Percentiles rank a stretch among this genome's conserved stretches.
phyloP scores from a whole-genome alignment of 148 eudicot genomes.

The Drosera capensis region DNA sequence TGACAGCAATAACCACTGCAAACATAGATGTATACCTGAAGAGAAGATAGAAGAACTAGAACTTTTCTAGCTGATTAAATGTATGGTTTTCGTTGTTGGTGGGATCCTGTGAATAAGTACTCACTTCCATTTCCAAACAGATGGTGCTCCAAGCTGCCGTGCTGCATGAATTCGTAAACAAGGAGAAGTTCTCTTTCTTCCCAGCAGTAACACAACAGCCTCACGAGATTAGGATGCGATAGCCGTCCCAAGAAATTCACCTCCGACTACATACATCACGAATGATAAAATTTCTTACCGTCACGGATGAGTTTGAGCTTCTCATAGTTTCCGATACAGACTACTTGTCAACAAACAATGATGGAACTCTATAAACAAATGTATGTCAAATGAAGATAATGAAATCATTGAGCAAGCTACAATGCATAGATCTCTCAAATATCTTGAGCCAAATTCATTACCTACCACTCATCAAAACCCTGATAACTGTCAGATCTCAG shows the following conservation, averaged over 20 bases:
- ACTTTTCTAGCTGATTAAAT: neutral
- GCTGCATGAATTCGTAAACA: slow-evolving; percentile 71
- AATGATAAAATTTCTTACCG: neutral
- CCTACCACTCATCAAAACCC: slow-evolving; percentile 89
- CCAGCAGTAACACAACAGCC: slow-evolving; percentile 64
- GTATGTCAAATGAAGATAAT: too few relatives aligned
- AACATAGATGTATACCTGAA: neutral
- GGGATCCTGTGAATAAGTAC: neutral
- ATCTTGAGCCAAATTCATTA: slow-evolving; percentile 3
- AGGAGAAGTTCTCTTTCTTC: slow-evolving; percentile 63
- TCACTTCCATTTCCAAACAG: slow-evolving; percentile 54
- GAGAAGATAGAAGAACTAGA: neutral
- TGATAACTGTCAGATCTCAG: slow-evolving; percentile 57
- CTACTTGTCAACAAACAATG: too few relatives aligned
- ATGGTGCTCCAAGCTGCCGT: slow-evolving; percentile 77
- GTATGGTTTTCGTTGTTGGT: neutral
- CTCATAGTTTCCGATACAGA: neutral
- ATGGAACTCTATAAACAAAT: too few relatives aligned
- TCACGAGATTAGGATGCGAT: slow-evolving; percentile 80
- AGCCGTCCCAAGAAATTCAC: slow-evolving; percentile 67
- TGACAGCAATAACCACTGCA: slow-evolving; percentile 54
- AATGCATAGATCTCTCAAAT: neutral
- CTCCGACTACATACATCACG: slow-evolving; percentile 43
- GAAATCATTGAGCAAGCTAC: neutral
- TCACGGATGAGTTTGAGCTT: neutral